A percentile compares a stretch with the other conserved stretches of the same genome.
Evolutionary conservation across 106 monocot genomes (phyloP).

Genomic region (Gastrodia elata): DNA sequence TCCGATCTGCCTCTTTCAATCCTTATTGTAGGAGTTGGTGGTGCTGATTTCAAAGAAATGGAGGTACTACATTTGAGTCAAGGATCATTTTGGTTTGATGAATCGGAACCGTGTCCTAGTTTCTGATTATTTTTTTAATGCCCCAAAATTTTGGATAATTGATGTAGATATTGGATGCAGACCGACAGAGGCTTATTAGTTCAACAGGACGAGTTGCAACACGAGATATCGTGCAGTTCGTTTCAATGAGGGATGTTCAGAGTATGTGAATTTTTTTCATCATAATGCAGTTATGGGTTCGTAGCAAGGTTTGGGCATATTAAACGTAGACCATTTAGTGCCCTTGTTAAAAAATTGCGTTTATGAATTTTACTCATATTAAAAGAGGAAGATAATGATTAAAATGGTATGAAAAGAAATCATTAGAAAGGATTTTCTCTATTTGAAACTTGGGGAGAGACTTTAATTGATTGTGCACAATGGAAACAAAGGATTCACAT

Average conservation of each 20-base stretch:
- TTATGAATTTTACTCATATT: too few species aligned
- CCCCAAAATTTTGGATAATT: neutral
- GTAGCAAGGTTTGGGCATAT: too few species aligned
- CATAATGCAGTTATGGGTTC: neutral
- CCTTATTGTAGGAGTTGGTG: conserved; percentile 90
- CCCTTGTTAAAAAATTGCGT: too few species aligned
- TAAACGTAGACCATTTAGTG: too few species aligned
- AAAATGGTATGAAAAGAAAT: too few species aligned
- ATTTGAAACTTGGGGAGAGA: too few species aligned
- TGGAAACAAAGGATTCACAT: too few species aligned
- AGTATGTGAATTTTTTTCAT: conserved; percentile 30
- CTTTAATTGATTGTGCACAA: too few species aligned
- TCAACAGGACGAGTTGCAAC: conserved; percentile 62
- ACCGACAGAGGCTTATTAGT: conserved; percentile 64
- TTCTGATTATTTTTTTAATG: neutral
- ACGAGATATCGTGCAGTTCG: conserved; percentile 93
- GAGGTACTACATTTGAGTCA: conserved; percentile 35
- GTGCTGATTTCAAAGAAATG: conserved; percentile 90
- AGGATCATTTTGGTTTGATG: neutral
- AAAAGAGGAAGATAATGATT: too few species aligned
- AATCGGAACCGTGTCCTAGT: neutral
- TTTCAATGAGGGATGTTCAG: conserved; percentile 69
- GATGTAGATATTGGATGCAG: conserved; percentile 69
- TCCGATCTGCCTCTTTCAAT: conserved; percentile 90
- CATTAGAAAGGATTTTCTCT: too few species aligned